Evolutionary conservation across 179 eudicot genomes (phyloP).

Genomic region (Silene noctiflora): DNA sequence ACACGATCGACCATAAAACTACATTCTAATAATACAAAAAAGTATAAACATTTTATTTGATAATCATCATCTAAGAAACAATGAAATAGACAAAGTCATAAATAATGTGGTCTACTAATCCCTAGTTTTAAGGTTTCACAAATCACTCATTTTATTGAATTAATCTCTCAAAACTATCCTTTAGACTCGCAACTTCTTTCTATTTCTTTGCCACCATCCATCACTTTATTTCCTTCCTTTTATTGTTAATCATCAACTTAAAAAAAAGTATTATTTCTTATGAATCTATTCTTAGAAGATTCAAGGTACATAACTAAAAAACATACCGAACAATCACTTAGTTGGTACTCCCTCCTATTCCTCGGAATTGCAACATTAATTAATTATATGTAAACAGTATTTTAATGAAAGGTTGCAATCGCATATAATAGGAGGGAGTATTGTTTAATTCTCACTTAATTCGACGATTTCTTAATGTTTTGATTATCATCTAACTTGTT

Average conservation of each 20-base stretch:
- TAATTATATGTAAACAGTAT: too few species aligned
- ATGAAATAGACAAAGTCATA: slow-evolving; percentile 7
- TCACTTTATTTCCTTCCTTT: neutral
- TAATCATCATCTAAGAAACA: neutral
- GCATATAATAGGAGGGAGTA: neutral
- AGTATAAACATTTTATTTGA: too few species aligned
- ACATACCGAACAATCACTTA: too few species aligned
- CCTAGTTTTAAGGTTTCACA: slow-evolving; percentile 26
- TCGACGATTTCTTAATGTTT: neutral
- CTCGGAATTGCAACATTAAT: too few species aligned
- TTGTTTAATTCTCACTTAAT: neutral
- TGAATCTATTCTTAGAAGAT: too few species aligned
- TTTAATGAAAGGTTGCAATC: too few species aligned
- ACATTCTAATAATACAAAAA: too few species aligned
- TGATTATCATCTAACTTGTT: neutral
- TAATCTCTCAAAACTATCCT: slow-evolving; percentile 22
- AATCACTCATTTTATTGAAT: slow-evolving; percentile 18
- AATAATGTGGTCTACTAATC: slow-evolving; percentile 3
- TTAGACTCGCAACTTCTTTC: slow-evolving; percentile 32
- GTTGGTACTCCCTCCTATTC: too few species aligned
- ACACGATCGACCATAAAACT: too few species aligned
- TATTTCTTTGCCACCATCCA: slow-evolving; percentile 7
- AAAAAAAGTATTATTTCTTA: too few species aligned
- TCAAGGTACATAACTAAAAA: too few species aligned
- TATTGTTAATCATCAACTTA: neutral